Base-by-base conservation (phyloP, 2,329 filamentous ascomycete genomes). In the Dactylella cylindrospora region DNA sequence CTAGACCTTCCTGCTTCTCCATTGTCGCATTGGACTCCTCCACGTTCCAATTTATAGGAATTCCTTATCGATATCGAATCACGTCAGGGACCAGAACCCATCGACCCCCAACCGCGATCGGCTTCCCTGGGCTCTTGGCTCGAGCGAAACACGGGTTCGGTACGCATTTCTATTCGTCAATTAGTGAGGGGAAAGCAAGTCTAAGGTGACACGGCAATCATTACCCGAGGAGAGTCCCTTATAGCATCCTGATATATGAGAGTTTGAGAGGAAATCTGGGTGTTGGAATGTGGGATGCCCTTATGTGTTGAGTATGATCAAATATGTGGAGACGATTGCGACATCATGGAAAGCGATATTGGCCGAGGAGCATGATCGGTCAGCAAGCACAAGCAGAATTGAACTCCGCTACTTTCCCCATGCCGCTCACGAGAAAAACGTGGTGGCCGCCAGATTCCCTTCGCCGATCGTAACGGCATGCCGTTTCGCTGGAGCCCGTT, bases 241-340 rank as follows among this genome's bases (percentile, higher is more conserved):
- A 39, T n/a, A 31, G 51, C 41, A n/a, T n/a, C 33, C 25, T 55
- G 26, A 28, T n/a, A 33, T 36, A 28, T 20, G 13, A 39, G 20
- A 28, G 22, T 40, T 40, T 33, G n/a, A n/a, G n/a, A n/a, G n/a
- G n/a, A n/a, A n/a, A n/a, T n/a, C n/a, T n/a, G n/a, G n/a, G 19
- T 57, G 52, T 57, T 57, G 52, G 15, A 49, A n/a, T 57, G 41
- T 57, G 41, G 17, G 28, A 49, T 13, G 31, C 10, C 32, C 44
- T 50, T 59, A 45, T 36, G 28, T 29, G 44, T 50, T 59, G 38
- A 22, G 28, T 13, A 60, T 60, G 54, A 60, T 51, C 26, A 46
- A 45, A 60, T 60, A 29, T 60, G 54, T 60, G 54, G 54, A 60
- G 54, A 52, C 40, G 6, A 60, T 60, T 45, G 54, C 54, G 54